Evolutionary conservation across 345 rosid genomes (phyloP).

Genomic region (Boechera retrofracta): DNA sequence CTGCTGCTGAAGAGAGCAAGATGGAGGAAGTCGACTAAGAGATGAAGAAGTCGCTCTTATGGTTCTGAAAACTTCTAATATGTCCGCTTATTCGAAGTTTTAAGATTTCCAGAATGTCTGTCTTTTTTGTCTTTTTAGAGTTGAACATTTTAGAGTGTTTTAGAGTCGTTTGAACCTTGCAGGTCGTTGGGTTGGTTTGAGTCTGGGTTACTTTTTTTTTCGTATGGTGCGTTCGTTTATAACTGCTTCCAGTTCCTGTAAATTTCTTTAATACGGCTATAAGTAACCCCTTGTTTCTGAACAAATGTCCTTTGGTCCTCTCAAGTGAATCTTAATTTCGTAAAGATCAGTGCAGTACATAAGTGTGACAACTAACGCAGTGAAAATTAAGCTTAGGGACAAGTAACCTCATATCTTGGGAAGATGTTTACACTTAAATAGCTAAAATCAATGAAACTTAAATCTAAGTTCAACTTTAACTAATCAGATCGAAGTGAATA

Average conservation of each 20-base stretch:
- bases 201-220: not conserved
- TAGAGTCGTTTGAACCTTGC: too few species aligned
- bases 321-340: not conserved
- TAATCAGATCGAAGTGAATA: too few species aligned
- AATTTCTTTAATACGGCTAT: not conserved
- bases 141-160: not conserved
- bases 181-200: not conserved
- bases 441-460: too few species aligned
- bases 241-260: not conserved
- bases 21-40: conserved; percentile 89
- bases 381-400: too few species aligned
- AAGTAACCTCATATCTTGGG: too few species aligned
- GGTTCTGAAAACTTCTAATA: not conserved
- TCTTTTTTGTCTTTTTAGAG: not conserved
- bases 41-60: not conserved
- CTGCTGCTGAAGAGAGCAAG: conserved; percentile 87
- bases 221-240: not conserved
- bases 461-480: too few species aligned
- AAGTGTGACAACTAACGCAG: too few species aligned
- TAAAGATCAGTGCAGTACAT: not conserved
- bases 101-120: not conserved
- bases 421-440: too few species aligned
- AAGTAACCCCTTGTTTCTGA: not conserved
- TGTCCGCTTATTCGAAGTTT: not conserved
- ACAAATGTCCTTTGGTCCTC: not conserved